Base-by-base conservation (phyloP, 2,329 filamentous ascomycete genomes). In the Lecanosticta acicola region DNA sequence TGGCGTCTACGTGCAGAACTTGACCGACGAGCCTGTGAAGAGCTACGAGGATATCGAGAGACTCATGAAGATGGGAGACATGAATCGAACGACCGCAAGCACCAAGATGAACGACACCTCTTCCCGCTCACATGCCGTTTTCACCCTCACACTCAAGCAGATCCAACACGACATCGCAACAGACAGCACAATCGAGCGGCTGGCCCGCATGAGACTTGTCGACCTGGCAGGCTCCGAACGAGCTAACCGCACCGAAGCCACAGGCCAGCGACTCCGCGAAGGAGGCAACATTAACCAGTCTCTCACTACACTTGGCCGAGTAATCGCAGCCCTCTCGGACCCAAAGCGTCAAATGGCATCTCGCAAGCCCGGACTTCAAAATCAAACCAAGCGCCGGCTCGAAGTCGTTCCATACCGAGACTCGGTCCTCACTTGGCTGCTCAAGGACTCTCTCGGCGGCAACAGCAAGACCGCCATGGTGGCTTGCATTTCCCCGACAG, bases 41-140 rank as follows among this genome's bases (percentile, higher is more conserved):
- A 90, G 81, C 67, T 87, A 93, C 60, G 73, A 79, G 41, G 93
- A 98, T 66, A 88, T 98, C 53, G 76, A 94, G 68, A 83, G 86
- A 32, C 83, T 87, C 68, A 96, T 98, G 89, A 87, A 85, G 59
- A 80, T 83, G 60, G 93, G 93, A 46, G 93, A 98, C 66, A 73
- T 78, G 54, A 95, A 86, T 47, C 83, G 93, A 39, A 97, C 93
- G 0, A 84, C 81, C 16, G 93, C 93, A 11, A 89, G 87, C 63
- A 98, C 93, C 49, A 97, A 96, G 72, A 98, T 98, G 93, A 98
- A 98, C 69, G 93, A 98, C 68, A 97, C 91, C 2, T 94, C 88
- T 43, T 95, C 88, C 53, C 86, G 93, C 66, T 95, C 89, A 54
- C 93, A 98, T 64, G 89, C 93, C 5, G 93, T 98, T 47, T 98